phyloP scores from a whole-genome alignment of 805 yeast genomes.

The Metahyphopichia silvanorum region DNA sequence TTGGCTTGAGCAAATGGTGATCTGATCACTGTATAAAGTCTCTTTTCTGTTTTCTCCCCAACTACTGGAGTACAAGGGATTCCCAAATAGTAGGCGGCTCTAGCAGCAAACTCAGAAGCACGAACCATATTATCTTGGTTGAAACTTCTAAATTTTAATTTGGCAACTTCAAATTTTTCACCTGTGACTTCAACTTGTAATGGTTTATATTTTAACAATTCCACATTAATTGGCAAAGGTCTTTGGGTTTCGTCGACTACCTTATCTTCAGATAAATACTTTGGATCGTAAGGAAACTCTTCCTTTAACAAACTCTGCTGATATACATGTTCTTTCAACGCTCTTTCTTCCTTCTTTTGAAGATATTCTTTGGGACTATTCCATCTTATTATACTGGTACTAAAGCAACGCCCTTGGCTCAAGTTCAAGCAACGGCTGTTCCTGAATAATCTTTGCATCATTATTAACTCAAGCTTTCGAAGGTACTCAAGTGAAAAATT shows the following conservation, averaged over 20 bases:
- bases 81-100: slow-evolving; percentile 88
- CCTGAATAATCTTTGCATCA: no score
- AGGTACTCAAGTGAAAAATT: no score
- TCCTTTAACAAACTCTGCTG: slow-evolving; percentile 22
- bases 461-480: no score
- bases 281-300: slow-evolving; percentile 28
- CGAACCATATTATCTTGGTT: slow-evolving; percentile 69
- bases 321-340: slow-evolving; percentile 23
- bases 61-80: slow-evolving; percentile 81
- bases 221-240: slow-evolving; percentile 84
- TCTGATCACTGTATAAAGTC: slow-evolving; percentile 90
- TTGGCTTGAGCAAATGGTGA: slow-evolving; percentile 95
- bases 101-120: slow-evolving; percentile 77
- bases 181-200: slow-evolving; percentile 61
- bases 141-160: slow-evolving; percentile 67
- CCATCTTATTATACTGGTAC: no score
- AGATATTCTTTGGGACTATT: slow-evolving; percentile 30
- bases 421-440: no score
- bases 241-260: slow-evolving; percentile 21
- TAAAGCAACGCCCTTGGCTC: no score
- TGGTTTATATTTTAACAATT: slow-evolving; percentile 79
- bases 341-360: slow-evolving; percentile 21
- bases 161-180: slow-evolving; percentile 80
- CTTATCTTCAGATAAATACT: slow-evolving; percentile 18
- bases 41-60: slow-evolving; percentile 63